These are phyloP conservation scores for Xerocomus nothofagi DNA, from an alignment of 1,284 basidiomycete species.

Conservation along the genomic window DNA sequence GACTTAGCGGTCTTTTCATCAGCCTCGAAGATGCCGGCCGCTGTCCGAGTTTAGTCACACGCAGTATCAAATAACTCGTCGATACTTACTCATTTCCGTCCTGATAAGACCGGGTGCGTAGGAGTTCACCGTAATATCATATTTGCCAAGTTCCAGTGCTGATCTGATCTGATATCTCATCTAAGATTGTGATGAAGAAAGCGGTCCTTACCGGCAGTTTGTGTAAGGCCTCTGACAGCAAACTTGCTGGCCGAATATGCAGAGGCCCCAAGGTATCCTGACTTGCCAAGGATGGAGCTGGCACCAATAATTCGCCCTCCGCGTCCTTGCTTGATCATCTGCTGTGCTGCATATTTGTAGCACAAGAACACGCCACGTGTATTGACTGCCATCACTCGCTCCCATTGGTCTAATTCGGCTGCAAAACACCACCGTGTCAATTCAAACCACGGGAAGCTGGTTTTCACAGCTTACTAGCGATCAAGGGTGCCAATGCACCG, in stretches of 20 bases:
- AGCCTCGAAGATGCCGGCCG: not conserved
- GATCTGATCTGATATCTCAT: not conserved
- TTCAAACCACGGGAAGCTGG: rapidly evolving
- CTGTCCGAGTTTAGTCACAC: not conserved
- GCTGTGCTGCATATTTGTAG: conserved; percentile 35
- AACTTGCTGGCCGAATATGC: conserved; percentile 34
- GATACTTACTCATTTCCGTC: conserved; percentile 16
- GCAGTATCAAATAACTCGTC: not conserved
- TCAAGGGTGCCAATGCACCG: not conserved
- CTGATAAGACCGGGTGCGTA: conserved; percentile 22
- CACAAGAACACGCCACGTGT: conserved; percentile 32
- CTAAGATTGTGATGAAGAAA: not conserved
- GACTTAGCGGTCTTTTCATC: not conserved
- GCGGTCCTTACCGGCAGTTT: conserved; percentile 18
- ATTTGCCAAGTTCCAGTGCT: conserved; percentile 32
- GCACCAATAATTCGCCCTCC: conserved; percentile 40
- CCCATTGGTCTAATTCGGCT: conserved; percentile 24
- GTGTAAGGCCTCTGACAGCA: conserved; percentile 33
- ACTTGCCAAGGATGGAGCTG: conserved; percentile 27
- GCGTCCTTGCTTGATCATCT: conserved; percentile 37
- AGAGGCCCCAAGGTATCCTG: not conserved
- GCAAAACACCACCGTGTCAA: not conserved
- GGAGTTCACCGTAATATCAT: conserved; percentile 23
- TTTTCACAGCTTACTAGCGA: not conserved
- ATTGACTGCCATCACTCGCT: conserved; percentile 29